These are phyloP conservation scores for Trichoderma cornu-damae DNA, from an alignment of 2,329 filamentous ascomycete genomes.

Conservation along the genomic window DNA sequence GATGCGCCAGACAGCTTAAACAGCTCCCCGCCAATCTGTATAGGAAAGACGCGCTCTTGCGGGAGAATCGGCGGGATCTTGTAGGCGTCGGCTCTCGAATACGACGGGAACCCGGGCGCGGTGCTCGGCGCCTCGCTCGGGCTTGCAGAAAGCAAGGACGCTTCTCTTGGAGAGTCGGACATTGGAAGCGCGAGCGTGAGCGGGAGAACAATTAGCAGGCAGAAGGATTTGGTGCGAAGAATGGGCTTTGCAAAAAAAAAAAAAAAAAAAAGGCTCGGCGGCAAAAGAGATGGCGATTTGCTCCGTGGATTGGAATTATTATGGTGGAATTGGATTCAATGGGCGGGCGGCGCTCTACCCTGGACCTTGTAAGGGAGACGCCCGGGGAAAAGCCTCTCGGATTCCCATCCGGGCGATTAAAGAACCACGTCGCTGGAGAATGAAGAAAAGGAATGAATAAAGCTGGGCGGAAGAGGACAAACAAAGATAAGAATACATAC, in stretches of 20 bases:
- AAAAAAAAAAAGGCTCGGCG: neutral
- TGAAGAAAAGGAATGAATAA: no score
- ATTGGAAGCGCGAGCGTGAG: neutral
- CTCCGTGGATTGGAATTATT: no score
- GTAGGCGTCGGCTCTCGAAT: conserved; percentile 34
- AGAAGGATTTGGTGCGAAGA: neutral
- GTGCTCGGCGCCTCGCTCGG: conserved; percentile 27
- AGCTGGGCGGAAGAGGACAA: no score
- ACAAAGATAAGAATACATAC: no score
- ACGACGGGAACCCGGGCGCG: conserved; percentile 23
- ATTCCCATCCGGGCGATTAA: no score
- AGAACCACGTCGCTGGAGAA: no score
- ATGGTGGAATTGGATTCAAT: no score
- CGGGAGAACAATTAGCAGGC: neutral
- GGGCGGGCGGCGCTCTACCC: no score
- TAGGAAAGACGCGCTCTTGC: conserved; percentile 67
- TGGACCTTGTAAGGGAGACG: no score
- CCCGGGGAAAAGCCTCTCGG: no score
- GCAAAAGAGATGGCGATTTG: no score
- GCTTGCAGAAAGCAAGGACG: conserved; percentile 27
- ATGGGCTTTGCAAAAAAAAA: neutral
- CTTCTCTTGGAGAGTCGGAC: conserved; percentile 2
- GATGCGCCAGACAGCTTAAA: conserved; percentile 71
- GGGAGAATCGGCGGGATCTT: conserved; percentile 57
- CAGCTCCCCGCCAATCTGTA: conserved; percentile 66